These are phyloP conservation scores for Eutrema yunnanense DNA, from an alignment of 345 rosid genomes.

Conservation along the genomic window DNA sequence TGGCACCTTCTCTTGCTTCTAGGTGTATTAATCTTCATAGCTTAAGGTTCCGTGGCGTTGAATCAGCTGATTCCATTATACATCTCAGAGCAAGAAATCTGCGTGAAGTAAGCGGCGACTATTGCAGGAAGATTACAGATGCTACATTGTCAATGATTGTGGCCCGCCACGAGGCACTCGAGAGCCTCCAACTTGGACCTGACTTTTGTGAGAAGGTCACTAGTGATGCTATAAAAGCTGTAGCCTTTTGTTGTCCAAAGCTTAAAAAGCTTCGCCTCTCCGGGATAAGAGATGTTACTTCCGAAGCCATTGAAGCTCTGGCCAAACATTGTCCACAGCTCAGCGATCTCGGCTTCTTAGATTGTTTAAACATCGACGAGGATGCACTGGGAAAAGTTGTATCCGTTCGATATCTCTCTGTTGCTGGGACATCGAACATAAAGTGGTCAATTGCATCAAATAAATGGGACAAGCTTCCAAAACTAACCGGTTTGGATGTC, in stretches of 20 bases:
- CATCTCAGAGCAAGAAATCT: conserved; percentile 55
- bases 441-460: conserved; percentile 63
- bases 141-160: conserved; percentile 67
- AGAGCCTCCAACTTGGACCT: conserved; percentile 80
- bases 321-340: conserved; percentile 58
- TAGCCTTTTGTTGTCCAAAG: conserved; percentile 66
- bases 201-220: conserved; percentile 79
- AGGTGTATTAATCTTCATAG: conserved; percentile 54
- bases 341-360: conserved; percentile 63
- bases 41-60: conserved; percentile 72
- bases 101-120: conserved; percentile 68
- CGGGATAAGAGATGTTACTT: conserved; percentile 61
- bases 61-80: conserved; percentile 72
- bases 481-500: conserved; percentile 62
- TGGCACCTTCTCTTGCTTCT: conserved; percentile 52
- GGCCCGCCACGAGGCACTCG: conserved; percentile 68
- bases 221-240: conserved; percentile 65
- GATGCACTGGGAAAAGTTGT: conserved; percentile 50
- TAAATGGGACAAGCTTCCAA: conserved; percentile 65
- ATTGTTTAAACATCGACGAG: conserved; percentile 64
- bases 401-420: conserved; percentile 58
- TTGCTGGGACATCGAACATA: conserved; percentile 77
- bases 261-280: conserved; percentile 68
- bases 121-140: conserved; percentile 72
- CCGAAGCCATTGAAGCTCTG: conserved; percentile 70